Base-by-base conservation (phyloP, 805 yeast species). In the Ogataea methylovora region DNA sequence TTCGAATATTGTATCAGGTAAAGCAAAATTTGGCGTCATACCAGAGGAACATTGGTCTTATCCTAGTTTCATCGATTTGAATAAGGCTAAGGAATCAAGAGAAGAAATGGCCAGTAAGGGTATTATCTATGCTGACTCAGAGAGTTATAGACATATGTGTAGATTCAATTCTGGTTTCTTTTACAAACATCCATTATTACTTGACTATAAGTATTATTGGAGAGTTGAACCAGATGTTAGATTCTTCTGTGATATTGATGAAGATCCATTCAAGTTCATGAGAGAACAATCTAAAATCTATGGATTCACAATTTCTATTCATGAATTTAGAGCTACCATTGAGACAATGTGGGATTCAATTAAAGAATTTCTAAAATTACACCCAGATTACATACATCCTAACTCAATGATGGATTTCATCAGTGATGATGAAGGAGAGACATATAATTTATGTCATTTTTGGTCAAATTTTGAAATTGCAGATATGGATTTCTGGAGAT, bases 1-100 rank as follows among this genome's bases (percentile, higher is more conserved):
- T 10, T 37, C 67, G 0, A 54, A 67, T 3, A 61, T 78, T 36
- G 75, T 76, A 21, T 69, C 81, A 35, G 94, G 95, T 30, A 67
- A 60, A 24, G 75, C 80, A 32, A 71, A 73, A 53, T 88, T 77
- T 54, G 95, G 90, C 6, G 36, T 67, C 27, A 78, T 87, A 37
- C 87, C 88, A 7, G 52, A 60, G 34, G 85, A 81, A 47, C 90
- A 84, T 53, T 87, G 97, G 96, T 73, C 87, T 2, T 79, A 76
- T 52, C 97, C 97, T 3, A 79, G 65, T 14, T 79, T 75, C 71
- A 75, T 90, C 35, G 94, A 87, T 57, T 70, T 66, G 56, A 74
- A 73, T 14, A 73, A 71, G 58, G 95, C 95, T 16, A 77, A 74
- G 1, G 48, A 58, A 18, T 69, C 73, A 25, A 71, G 95, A 45